Base-by-base conservation (phyloP, 2,329 filamentous ascomycete species). In the Phyllosticta citriasiana region DNA sequence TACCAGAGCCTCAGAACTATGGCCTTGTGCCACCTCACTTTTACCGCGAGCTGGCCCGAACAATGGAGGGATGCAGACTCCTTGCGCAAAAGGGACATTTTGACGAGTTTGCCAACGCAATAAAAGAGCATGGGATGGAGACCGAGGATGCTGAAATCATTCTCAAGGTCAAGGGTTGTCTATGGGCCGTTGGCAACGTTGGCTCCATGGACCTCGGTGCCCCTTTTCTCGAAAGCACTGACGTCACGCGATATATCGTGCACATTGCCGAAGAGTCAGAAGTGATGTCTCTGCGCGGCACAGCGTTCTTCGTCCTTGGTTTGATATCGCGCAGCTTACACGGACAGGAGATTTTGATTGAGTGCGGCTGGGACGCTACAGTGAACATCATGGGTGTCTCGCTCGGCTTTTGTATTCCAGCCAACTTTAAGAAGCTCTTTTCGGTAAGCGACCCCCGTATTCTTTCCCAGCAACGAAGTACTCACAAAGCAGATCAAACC, bases 151-250 rank as follows among this genome's bases (percentile, higher is more conserved):
- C 83, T 0, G 94, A 99, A 73, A 82, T 88, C 25, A 86, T 97
- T 53, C 85, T 91, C 62, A 97, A 97, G 72, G 91, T 97, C 65
- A 99, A 99, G 73, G 94, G 92, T 7, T 97, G 91, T 71, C 80
- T 99, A 55, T 99, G 94, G 94, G 94, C 94, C 0, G 91, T 99
- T 0, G 94, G 94, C 25, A 99, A 99, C 67, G 93, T 99, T 47
- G 94, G 94, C 0, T 97, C 92, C 0, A 97, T 99, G 92, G 93
- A 97, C 68, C 84, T 97, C 1, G 94, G 94, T 1, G 93, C 93
- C 1, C 91, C 91, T 0, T 99, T 99, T 72, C 80, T 99, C 3
- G 94, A 97, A 74, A 87, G 88, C 61, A 89, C 86, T 47, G 89
- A 97, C 66, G 91, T 97, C 47, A 91, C 97, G 19, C 84, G 88